phyloP scores from a whole-genome alignment of 768 basidiomycete genomes.

The Lanmaoa rubissima region DNA sequence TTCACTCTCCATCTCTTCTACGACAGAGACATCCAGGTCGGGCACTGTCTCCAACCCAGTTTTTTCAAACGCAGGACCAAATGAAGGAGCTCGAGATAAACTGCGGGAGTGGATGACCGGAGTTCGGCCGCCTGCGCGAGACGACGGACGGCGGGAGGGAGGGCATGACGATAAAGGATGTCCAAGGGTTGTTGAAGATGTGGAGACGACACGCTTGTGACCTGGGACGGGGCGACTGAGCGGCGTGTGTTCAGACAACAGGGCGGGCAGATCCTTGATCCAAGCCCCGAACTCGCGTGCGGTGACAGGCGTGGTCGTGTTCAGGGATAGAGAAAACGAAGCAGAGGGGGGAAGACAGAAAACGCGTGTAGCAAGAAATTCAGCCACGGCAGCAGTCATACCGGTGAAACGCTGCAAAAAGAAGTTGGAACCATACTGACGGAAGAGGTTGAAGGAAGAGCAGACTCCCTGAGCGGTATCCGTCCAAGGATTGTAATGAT shows the following conservation, averaged over 20 bases:
- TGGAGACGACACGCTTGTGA: conserved; percentile 59
- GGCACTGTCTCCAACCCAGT: conserved; percentile 49
- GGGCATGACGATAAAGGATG: conserved; percentile 64
- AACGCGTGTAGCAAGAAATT: conserved; percentile 79
- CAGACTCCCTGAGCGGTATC: conserved; percentile 84
- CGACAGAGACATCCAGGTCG: conserved; percentile 41
- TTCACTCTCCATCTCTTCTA: conserved; percentile 45
- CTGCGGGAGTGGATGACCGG: conserved; percentile 54
- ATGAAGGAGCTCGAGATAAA: conserved; percentile 63
- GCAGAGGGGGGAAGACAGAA: conserved; percentile 75
- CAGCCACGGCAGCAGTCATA: conserved; percentile 83
- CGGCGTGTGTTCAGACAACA: conserved; percentile 49
- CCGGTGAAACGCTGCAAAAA: conserved; percentile 89
- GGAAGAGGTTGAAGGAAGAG: conserved; percentile 79
- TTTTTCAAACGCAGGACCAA: conserved; percentile 44
- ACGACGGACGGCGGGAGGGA: conserved; percentile 68
- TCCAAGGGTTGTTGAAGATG: conserved; percentile 56
- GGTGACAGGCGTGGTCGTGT: conserved; percentile 43
- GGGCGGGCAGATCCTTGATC: conserved; percentile 76
- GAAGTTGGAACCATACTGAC: conserved; percentile 76
- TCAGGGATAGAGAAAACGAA: conserved; percentile 20
- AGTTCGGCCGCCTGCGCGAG: conserved; percentile 58
- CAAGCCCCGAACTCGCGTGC: conserved; percentile 86
- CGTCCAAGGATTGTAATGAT: conserved; percentile 98
- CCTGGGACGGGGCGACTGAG: conserved; percentile 31